A percentile compares a stretch with the other conserved stretches of the same genome.
Evolutionary conservation across 257 asterid species (phyloP).

Genomic region (Primulina tabacum): DNA sequence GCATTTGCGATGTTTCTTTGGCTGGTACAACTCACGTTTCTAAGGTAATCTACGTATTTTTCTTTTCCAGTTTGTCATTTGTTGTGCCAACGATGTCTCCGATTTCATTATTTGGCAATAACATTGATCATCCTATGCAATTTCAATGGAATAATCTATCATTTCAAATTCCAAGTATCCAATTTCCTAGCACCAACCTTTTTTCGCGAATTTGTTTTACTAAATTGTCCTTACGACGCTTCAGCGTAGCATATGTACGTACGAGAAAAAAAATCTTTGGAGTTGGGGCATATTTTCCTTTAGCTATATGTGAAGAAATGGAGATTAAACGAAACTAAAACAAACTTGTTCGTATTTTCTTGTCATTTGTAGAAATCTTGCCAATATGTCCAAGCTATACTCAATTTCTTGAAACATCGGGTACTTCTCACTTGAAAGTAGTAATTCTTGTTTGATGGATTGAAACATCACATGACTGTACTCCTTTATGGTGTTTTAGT

Average conservation of each 20-base stretch:
- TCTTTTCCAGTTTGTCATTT: not conserved
- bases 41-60: constrained; percentile 36
- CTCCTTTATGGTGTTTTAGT: constrained; percentile 15
- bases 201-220: no score
- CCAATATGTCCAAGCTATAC: constrained; percentile 75
- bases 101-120: not conserved
- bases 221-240: no score
- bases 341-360: not conserved
- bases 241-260: not conserved
- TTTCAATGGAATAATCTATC: not conserved
- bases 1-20: constrained; percentile 75
- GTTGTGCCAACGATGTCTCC: not conserved
- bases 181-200: not conserved
- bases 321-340: not conserved
- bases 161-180: not conserved
- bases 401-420: constrained; percentile 77
- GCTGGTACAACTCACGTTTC: constrained; percentile 94
- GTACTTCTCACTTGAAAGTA: constrained; percentile 36
- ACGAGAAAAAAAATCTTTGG: not conserved
- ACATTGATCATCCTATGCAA: not conserved
- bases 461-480: constrained; percentile 15
- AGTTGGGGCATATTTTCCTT: not conserved
- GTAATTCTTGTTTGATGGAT: constrained; percentile 17
- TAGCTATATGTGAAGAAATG: not conserved
- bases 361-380: constrained; percentile 70